Base-by-base conservation (phyloP, 108 stramenopile genomes). In the Cyclotella atomus region DNA sequence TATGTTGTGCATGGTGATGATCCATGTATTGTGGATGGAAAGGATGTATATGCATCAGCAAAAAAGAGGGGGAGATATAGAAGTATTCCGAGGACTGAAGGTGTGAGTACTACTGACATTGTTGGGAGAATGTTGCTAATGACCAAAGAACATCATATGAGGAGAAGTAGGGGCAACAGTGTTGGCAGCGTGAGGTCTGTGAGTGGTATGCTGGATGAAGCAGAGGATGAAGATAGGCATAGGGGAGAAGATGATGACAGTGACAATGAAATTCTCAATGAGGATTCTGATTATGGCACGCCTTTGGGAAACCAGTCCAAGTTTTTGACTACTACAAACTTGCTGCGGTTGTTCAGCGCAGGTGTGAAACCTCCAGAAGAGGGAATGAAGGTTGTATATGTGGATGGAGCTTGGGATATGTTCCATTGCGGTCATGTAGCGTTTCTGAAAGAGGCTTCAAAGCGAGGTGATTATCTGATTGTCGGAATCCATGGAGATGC, bases 331-430 rank as follows among this genome's bases (percentile, higher is more conserved):
- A 98, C 98, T 1, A 90, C 85, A 21, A 85, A 91, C 62, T 88
- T 99, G 91, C 61, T 99, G 41, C 87, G 95, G 12, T 70, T 96
- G 43, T 99, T 99, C 83, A 87, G 90, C 77, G 92, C 92, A 10
- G 93, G 88, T 50, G 81, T 92, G 24, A 82, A 87, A 45, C 83
- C 92, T 38, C 97, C 99, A n/a, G 86, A 73, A 35, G 84, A 87
- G 36, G 93, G 77, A 24, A 93, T 89, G 81, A 74, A 78, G 25
- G 93, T 99, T 5, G 91, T 98, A 49, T 99, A 99, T 77, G 91
- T 99, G 28, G 97, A 96, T 81, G 99, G 99, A 14, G 85, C 95
- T 17, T 99, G 96, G 95, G 99, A 99, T 82, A 88, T 99, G 91
- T 99, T 99, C 79, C 98, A 99, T 81, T 92, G 95, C 23, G 99